These are phyloP conservation scores for Vaccinium myrtillus DNA, from an alignment of 148 eudicot genomes.

Conservation along the genomic window DNA sequence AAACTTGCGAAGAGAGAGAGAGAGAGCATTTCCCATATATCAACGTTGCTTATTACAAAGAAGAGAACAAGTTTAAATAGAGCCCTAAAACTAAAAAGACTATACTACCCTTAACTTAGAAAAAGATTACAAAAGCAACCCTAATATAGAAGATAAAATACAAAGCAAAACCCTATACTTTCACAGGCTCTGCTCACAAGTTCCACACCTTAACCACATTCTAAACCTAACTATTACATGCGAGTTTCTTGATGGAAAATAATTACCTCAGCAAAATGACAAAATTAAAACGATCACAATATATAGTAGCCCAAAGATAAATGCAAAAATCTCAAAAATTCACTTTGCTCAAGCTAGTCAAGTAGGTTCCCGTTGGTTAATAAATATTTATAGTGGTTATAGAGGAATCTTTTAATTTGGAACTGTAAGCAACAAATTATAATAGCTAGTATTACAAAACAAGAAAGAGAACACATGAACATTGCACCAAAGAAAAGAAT, in stretches of 20 bases:
- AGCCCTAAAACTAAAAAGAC: too few relatives aligned
- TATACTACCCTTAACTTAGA: too few relatives aligned
- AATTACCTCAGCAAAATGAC: not conserved
- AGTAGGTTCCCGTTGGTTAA: not conserved
- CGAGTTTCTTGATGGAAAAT: not conserved
- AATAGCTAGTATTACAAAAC: not conserved
- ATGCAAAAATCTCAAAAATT: not conserved
- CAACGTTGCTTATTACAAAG: too few relatives aligned
- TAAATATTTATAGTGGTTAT: not conserved
- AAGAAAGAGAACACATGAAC: not conserved
- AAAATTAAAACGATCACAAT: not conserved
- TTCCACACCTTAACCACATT: not conserved
- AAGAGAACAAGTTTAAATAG: too few relatives aligned
- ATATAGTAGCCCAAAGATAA: not conserved
- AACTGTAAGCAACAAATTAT: not conserved
- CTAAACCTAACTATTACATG: not conserved
- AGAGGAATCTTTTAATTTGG: not conserved
- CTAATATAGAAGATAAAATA: too few relatives aligned
- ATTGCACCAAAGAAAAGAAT: not conserved
- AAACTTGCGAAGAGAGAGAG: too few relatives aligned
- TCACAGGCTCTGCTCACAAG: constrained; percentile 1
- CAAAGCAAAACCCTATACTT: too few relatives aligned
- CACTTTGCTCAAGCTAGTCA: not conserved
- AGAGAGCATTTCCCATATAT: too few relatives aligned
- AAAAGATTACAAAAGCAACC: too few relatives aligned